Conservation (phyloP, 2,329 filamentous ascomycete genomes). For the Clarireedia hainanense region DNA sequence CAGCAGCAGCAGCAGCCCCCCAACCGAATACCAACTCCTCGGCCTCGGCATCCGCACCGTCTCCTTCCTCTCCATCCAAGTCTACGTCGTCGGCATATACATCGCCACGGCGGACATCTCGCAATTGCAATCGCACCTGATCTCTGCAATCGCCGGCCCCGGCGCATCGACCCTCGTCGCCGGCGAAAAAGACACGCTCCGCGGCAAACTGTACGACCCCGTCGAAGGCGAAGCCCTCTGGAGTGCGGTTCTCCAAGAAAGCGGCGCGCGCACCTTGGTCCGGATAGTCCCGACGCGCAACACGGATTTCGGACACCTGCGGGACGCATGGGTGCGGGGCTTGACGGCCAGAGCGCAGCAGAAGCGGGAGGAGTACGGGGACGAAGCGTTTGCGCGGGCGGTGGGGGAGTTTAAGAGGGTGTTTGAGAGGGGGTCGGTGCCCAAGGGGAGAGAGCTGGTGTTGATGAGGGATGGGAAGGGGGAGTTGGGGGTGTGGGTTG, state of each 20-base stretch:
- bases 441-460: constrained; percentile 72
- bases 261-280: constrained; percentile 67
- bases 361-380: constrained; percentile 41
- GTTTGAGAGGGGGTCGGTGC: constrained; percentile 75
- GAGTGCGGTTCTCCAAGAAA: constrained; percentile 59
- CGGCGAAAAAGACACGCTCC: constrained; percentile 69
- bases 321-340: constrained; percentile 83
- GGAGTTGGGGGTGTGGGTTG: constrained; percentile 58
- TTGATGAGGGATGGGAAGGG: constrained; percentile 61
- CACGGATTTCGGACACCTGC: constrained; percentile 87
- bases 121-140: constrained; percentile 67
- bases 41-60: constrained; percentile 85
- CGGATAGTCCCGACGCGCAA: constrained; percentile 85
- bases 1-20: constrained; percentile 49
- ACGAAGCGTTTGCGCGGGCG: constrained; percentile 68
- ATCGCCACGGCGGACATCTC: constrained; percentile 77
- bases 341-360: constrained; percentile 66
- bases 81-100: constrained; percentile 93
- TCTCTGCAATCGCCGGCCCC: constrained; percentile 62
- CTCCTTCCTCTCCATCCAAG: constrained; percentile 81
- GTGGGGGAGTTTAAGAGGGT: constrained; percentile 71
- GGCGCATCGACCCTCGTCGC: constrained; percentile 76
- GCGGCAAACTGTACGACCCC: constrained; percentile 60
- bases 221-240: constrained; percentile 64
- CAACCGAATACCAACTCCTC: constrained; percentile 66